Evolutionary conservation across 371 early-diverging fungal species (phyloP), one percentile per base, ranked within the genome.

Genomic region (Mucor mucedo): DNA sequence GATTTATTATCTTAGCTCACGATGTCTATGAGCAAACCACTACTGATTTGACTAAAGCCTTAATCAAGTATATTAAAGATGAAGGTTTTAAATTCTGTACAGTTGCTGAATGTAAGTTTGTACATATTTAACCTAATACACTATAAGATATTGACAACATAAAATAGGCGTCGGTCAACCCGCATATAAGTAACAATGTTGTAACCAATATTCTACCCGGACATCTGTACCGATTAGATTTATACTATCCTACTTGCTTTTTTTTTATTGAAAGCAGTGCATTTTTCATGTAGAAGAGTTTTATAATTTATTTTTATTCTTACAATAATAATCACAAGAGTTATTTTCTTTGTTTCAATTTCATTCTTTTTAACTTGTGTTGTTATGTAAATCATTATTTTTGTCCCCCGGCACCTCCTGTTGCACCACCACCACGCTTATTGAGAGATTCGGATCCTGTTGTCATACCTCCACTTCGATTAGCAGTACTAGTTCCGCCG

Each of bases 51-150:
- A 67, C 76, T 16, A 65, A 50, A 2, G 52, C 38, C 29, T 53
- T 83, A 28, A 80, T 82, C 33, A 55, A 69, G 1, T 69, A 69
- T 14, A 65, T 73, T 27, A 54, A 53, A 44, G 52, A 33, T 6
- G 69, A 72, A 65, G 80, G 79, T 4, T 80, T 74, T 57, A 63
- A 70, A 30, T 83, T 85, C 62, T 70, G 74, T 35, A 83, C 82
- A 9, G 79, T 83, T 42, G 83, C 80, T 54, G 77, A 82, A 58
- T 85, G 85, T 68, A 69, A 61, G 62, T 33, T 32, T 21, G 8
- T 30, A 11, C 21, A 11, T 13, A 2, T 11, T 42, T 9, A 3
- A 48, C n/a, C 1, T 10, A 6, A 11, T n/a, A 52, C 21, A 3
- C 9, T 52, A 27, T 30, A 41, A n/a, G n/a, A 41, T 2, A 13